phyloP scores from a whole-genome alignment of 2,329 filamentous ascomycete species.

The Parastagonospora nodorum region DNA sequence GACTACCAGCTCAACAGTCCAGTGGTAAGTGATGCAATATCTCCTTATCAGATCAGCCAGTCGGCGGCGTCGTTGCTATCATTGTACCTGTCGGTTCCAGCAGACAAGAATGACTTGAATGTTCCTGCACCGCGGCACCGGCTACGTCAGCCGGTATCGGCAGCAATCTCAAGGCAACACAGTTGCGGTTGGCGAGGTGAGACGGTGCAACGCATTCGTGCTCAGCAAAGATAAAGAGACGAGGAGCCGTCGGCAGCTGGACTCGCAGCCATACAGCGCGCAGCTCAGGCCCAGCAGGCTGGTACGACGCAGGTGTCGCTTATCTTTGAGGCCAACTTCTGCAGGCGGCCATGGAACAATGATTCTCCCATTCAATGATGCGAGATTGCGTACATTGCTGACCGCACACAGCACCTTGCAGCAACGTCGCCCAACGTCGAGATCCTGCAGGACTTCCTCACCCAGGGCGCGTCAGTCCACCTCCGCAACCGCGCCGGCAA shows the following conservation, averaged over 20 bases:
- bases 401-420: constrained; percentile 58
- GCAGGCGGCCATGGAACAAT: constrained; percentile 28
- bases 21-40: constrained; percentile 46
- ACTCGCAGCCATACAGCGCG: constrained; percentile 27
- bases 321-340: constrained; percentile 18
- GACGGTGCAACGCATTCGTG: constrained; percentile 23
- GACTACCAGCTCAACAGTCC: constrained; percentile 83
- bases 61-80: constrained; percentile 32
- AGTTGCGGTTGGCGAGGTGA: constrained; percentile 20
- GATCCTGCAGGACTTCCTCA: constrained; percentile 61
- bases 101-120: constrained; percentile 9
- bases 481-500: constrained; percentile 62
- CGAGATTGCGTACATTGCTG: constrained; percentile 38
- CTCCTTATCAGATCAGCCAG: constrained; percentile 18
- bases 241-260: constrained; percentile 32
- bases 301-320: constrained; percentile 3
- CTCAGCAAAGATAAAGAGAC: constrained; percentile 36
- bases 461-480: constrained; percentile 63
- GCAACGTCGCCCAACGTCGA: constrained; percentile 60
- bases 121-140: constrained; percentile 12
- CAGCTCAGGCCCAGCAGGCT: constrained; percentile 5
- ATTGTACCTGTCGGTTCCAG: constrained; percentile 14
- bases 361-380: constrained; percentile 28
- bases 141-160: constrained; percentile 35
- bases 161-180: constrained; percentile 15